A percentile compares a stretch with the other conserved stretches of the same genome.
phyloP scores from a whole-genome alignment of 805 yeast genomes.

The Schizosaccharomyces osmophilus region DNA sequence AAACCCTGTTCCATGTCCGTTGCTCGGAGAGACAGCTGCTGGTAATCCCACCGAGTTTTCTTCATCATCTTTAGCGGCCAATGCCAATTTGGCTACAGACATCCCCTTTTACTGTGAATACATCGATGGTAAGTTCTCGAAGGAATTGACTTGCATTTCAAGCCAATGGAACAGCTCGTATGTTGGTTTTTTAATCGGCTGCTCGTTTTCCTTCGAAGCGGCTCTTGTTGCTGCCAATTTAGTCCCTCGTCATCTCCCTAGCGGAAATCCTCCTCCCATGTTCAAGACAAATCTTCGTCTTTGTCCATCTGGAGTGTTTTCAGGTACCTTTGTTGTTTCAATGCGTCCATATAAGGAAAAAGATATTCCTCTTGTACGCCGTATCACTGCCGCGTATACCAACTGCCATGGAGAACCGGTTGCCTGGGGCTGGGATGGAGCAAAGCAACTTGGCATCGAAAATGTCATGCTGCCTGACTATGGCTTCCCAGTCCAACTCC shows the following conservation, averaged over 20 bases:
- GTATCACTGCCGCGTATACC: slow-evolving; percentile 14
- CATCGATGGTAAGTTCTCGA: slow-evolving; percentile 13
- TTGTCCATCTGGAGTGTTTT: slow-evolving; percentile 15
- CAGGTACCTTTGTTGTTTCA: slow-evolving; percentile 18
- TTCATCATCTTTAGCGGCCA: neutral
- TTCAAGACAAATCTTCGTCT: slow-evolving; percentile 6
- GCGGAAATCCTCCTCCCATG: slow-evolving; percentile 7
- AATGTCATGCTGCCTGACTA: slow-evolving; percentile 16
- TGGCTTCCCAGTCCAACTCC: slow-evolving; percentile 15
- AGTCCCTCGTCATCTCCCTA: slow-evolving; percentile 5
- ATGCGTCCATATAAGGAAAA: slow-evolving; percentile 18
- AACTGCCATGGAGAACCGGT: slow-evolving; percentile 21
- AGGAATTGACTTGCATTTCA: slow-evolving; percentile 6
- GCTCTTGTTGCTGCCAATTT: slow-evolving; percentile 15
- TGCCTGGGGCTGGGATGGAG: slow-evolving; percentile 21
- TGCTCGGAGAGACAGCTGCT: slow-evolving; percentile 13
- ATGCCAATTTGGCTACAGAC: slow-evolving; percentile 5
- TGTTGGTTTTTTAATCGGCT: slow-evolving; percentile 21
- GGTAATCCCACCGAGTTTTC: slow-evolving; percentile 2
- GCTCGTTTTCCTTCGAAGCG: slow-evolving; percentile 20
- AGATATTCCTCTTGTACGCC: slow-evolving; percentile 14
- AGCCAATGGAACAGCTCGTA: slow-evolving; percentile 16
- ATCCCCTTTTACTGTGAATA: slow-evolving; percentile 17
- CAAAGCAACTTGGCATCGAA: slow-evolving; percentile 16
- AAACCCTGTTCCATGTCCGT: slow-evolving; percentile 20